Base-by-base conservation (phyloP, 805 yeast genomes). In the Barnettozyma californica region DNA sequence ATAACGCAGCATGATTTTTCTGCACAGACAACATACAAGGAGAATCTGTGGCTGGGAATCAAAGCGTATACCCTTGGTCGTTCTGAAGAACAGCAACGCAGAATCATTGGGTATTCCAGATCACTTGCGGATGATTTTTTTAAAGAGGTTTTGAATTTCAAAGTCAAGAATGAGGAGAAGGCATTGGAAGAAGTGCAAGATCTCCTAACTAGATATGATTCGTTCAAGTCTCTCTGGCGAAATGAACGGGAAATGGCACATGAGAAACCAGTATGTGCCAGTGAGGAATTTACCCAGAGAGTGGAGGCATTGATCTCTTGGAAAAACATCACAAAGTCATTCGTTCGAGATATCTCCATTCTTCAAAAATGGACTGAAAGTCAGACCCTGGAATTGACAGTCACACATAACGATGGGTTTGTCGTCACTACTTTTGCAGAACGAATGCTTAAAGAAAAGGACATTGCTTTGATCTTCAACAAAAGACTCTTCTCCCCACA, bases 41-140 rank as follows among this genome's bases (percentile, higher is more conserved):
- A 84, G 57, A 88, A 82, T 51, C 68, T 89, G 34, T 94, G 99
- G 99, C 67, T 87, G 47, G 96, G 92, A 21, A 77, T 94, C 18
- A 73, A 87, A 44, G 91, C 98, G 1, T 87, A 86, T 66, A 73
- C 87, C 44, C 81, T 81, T 50, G 91, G 94, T 18, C 75, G 97
- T 51, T 74, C 92, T 0, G 83, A 84, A 47, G 87, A 81, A 35
- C 95, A 88, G 51, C 96, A 92, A 62, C 70, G 77, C 41, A 77
- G 81, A 56, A 74, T 87, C 11, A 76, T 88, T 4, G 71, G 78
- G n/a, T 81, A 81, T 53, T 73, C 87, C 19, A 70, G 97, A 48
- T 78, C 86, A 2, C 68, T 83, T 4, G 89, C 87, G 3, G 95
- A 89, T 63, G 80, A 76, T 11, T 70, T 88, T 0, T 71, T 94